These are phyloP conservation scores for Yarrowia galli DNA, from an alignment of 1,139 yeast species.

Conservation along the genomic window DNA sequence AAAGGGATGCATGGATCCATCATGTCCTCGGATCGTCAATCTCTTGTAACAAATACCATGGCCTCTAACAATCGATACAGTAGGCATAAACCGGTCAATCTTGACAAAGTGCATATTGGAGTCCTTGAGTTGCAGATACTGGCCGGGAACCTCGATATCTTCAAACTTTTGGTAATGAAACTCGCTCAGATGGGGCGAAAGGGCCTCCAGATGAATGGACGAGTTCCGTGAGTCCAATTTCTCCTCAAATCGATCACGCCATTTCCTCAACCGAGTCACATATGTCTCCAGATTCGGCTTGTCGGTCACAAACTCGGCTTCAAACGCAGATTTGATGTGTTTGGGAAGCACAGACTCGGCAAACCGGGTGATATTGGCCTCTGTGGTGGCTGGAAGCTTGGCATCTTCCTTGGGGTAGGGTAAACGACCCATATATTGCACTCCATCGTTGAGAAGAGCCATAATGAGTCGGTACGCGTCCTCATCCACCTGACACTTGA, in stretches of 20 bases:
- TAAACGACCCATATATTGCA: constrained; percentile 79
- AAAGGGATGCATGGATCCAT: constrained; percentile 89
- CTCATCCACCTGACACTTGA: constrained; percentile 94
- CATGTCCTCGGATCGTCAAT: constrained; percentile 88
- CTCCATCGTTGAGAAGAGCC: constrained; percentile 91
- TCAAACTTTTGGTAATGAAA: constrained; percentile 98
- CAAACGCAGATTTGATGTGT: constrained; percentile 88
- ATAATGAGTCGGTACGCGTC: constrained; percentile 94
- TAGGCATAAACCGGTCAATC: constrained; percentile 90
- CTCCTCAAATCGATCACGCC: constrained; percentile 94
- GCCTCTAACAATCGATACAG: constrained; percentile 87
- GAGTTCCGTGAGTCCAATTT: constrained; percentile 80
- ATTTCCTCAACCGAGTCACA: constrained; percentile 78
- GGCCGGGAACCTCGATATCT: constrained; percentile 97
- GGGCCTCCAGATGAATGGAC: constrained; percentile 80
- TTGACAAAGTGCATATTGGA: constrained; percentile 86
- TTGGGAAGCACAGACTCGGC: constrained; percentile 94
- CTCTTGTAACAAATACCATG: constrained; percentile 93
- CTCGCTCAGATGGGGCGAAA: constrained; percentile 94
- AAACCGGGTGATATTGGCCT: constrained; percentile 84
- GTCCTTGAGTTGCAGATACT: constrained; percentile 77
- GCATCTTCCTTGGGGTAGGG: constrained; percentile 90
- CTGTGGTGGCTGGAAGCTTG: constrained; percentile 88
- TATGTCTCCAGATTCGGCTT: constrained; percentile 92
- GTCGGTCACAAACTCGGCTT: constrained; percentile 84